These are phyloP conservation scores for Fraxinus albicans DNA, from an alignment of 305 asterid species.

Conservation along the genomic window DNA sequence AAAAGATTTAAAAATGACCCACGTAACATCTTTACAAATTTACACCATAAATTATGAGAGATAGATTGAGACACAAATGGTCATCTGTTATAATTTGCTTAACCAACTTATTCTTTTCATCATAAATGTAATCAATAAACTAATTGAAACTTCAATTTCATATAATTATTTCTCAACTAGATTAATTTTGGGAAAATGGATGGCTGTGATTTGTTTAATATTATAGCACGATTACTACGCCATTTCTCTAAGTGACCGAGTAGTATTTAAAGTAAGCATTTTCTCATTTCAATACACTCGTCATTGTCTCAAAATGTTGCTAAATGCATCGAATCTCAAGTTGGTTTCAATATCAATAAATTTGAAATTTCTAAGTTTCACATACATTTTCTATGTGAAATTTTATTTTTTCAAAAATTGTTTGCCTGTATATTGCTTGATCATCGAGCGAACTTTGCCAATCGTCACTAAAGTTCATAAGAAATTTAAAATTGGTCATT, in stretches of 20 bases:
- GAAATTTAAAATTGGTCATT: background rate
- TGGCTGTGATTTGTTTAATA: background rate
- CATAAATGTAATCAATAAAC: background rate
- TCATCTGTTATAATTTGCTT: background rate
- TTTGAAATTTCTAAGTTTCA: background rate
- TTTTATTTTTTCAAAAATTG: no score
- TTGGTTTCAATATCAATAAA: background rate
- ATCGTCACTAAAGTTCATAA: background rate
- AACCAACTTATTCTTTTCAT: background rate
- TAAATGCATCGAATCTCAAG: background rate
- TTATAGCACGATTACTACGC: background rate
- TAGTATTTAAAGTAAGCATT: background rate
- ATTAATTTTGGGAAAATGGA: background rate
- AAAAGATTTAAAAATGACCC: background rate
- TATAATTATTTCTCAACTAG: background rate
- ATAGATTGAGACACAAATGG: background rate
- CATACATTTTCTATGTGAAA: background rate
- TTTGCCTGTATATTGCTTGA: background rate
- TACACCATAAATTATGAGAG: background rate
- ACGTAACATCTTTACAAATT: background rate
- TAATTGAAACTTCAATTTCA: background rate
- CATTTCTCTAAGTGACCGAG: background rate
- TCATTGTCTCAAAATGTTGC: background rate
- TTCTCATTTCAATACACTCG: background rate
- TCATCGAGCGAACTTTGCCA: background rate